Evolutionary conservation across 352 stramenopile genomes (phyloP).

Genomic region (Pythium brassicae): DNA sequence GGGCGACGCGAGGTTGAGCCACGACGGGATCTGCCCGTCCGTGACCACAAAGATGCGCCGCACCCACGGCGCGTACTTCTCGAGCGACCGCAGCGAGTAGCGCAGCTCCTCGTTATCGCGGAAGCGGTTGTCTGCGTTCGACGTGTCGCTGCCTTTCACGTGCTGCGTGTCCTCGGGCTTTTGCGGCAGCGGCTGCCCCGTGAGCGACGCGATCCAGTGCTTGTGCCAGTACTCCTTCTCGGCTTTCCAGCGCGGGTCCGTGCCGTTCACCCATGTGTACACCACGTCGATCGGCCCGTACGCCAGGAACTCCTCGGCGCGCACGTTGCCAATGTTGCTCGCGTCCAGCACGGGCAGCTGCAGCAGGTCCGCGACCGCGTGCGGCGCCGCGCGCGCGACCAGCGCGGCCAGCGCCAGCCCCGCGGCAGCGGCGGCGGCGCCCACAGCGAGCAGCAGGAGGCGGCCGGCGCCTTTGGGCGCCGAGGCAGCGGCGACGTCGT

Average conservation of each 20-base stretch:
- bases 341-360: slow-evolving; percentile 5
- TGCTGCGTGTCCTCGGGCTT: slow-evolving; percentile 33
- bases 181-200: slow-evolving; percentile 65
- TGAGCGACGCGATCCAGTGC: slow-evolving; percentile 85
- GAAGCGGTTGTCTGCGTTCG: slow-evolving; percentile 89
- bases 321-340: slow-evolving; percentile 67
- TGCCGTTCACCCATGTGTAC: slow-evolving; percentile 97
- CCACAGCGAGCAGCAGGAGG: neutral
- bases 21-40: slow-evolving; percentile 92
- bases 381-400: slow-evolving; percentile 4
- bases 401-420: slow-evolving; percentile 12
- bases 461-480: neutral
- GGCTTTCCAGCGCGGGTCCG: slow-evolving; percentile 89
- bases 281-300: slow-evolving; percentile 93
- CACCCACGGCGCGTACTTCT: slow-evolving; percentile 95
- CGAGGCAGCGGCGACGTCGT: neutral
- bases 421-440: neutral
- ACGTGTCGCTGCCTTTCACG: slow-evolving; percentile 62
- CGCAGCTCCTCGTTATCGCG: slow-evolving; percentile 93
- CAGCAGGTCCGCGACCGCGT: slow-evolving; percentile 6
- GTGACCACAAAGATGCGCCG: slow-evolving; percentile 94
- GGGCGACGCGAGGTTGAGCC: slow-evolving; percentile 85
- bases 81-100: slow-evolving; percentile 90
- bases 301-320: slow-evolving; percentile 41
- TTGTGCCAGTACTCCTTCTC: slow-evolving; percentile 88